A percentile compares a stretch with the other conserved stretches of the same genome.
Conservation (phyloP, 768 basidiomycete genomes). For the Leccinum barrowsii region DNA sequence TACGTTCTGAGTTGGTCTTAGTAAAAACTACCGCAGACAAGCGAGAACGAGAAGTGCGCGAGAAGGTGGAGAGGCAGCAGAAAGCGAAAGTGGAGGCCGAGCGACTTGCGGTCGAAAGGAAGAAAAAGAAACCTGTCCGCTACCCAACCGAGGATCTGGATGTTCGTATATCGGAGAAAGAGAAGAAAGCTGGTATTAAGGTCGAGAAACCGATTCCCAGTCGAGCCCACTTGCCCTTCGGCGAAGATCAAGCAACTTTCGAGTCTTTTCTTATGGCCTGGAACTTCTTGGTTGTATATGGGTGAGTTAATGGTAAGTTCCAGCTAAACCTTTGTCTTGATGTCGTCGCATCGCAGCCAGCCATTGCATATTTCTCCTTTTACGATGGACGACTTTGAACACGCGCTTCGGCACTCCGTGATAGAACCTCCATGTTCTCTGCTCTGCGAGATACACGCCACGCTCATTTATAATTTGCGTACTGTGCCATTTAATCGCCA, state of each 20-base stretch:
- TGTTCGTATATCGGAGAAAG: constrained; percentile 73
- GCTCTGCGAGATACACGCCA: constrained; percentile 84
- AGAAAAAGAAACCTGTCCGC: constrained; percentile 86
- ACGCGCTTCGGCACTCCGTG: constrained; percentile 74
- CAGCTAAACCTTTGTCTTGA: background rate
- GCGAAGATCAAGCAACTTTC: constrained; percentile 59
- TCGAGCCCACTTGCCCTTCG: constrained; percentile 62
- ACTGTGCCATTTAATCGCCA: constrained; percentile 77
- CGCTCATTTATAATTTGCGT: constrained; percentile 84
- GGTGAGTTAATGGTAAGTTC: constrained; percentile 49
- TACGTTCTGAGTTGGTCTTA: constrained; percentile 14
- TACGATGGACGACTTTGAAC: constrained; percentile 90
- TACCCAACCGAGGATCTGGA: constrained; percentile 94
- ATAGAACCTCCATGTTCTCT: constrained; percentile 69
- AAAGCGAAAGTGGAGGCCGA: constrained; percentile 69
- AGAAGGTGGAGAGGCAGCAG: constrained; percentile 64
- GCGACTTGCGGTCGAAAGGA: constrained; percentile 69
- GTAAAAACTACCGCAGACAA: constrained; percentile 48
- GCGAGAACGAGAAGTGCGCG: constrained; percentile 64
- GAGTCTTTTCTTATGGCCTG: constrained; percentile 88
- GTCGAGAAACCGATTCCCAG: constrained; percentile 65
- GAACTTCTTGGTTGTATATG: constrained; percentile 93
- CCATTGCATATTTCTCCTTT: constrained; percentile 85
- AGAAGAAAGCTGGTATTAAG: constrained; percentile 75
- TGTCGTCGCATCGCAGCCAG: constrained; percentile 48